phyloP scores from a whole-genome alignment of 2,329 filamentous ascomycete species.

The Grosmannia clavigera region DNA sequence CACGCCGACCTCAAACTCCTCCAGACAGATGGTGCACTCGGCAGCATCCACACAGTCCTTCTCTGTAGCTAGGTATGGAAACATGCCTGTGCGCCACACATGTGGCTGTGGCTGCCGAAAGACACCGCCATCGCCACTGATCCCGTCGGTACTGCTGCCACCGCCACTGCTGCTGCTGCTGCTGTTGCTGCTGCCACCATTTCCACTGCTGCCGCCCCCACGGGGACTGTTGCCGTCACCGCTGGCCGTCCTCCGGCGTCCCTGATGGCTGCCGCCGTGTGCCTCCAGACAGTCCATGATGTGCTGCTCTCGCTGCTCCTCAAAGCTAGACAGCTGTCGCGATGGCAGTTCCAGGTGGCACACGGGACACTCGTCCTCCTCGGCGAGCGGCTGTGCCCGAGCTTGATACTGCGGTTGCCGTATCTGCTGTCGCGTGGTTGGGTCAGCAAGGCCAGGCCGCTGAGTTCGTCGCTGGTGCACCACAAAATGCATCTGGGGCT shows the following conservation, averaged over 20 bases:
- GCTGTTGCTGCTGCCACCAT: not conserved
- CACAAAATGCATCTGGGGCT: not conserved
- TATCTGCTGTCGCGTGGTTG: not conserved
- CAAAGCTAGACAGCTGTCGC: slow-evolving; percentile 37
- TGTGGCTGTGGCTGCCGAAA: not conserved
- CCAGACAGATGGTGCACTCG: slow-evolving; percentile 56
- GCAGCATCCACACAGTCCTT: slow-evolving; percentile 57
- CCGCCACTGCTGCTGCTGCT: slow-evolving; percentile 13
- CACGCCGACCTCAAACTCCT: slow-evolving; percentile 50
- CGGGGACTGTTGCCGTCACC: slow-evolving; percentile 10
- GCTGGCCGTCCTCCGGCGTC: not conserved
- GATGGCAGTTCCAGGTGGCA: slow-evolving; percentile 61
- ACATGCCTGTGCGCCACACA: slow-evolving; percentile 43
- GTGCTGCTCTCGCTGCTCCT: slow-evolving; percentile 43
- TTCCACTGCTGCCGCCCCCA: slow-evolving; percentile 9
- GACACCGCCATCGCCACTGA: not conserved
- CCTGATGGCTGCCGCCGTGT: slow-evolving; percentile 26
- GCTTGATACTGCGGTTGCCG: not conserved
- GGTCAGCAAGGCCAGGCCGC: not conserved
- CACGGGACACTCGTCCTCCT: slow-evolving; percentile 71
- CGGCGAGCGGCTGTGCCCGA: slow-evolving; percentile 28
- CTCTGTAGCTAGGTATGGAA: slow-evolving; percentile 51
- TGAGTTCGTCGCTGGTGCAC: not conserved
- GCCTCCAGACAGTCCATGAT: slow-evolving; percentile 44
- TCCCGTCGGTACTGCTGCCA: slow-evolving; percentile 6